Base-by-base conservation (phyloP, 2,329 filamentous ascomycete species). In the Penicillium expansum region DNA sequence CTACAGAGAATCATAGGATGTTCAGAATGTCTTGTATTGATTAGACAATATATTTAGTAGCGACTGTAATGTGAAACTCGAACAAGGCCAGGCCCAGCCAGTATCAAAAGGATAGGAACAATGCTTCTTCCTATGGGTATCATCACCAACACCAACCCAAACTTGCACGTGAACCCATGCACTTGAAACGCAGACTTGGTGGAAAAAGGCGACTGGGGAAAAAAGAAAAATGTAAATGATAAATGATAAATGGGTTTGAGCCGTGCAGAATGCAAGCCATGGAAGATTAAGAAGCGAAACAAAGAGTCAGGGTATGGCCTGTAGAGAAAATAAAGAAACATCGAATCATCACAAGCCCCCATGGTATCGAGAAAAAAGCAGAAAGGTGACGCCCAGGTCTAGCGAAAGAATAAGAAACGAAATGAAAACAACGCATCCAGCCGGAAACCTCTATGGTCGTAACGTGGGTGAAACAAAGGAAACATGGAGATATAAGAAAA, bases 361-460 rank as follows among this genome's bases (percentile, higher is more conserved):
- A 65, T 63, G 64, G 64, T 67, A 67, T 67, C 64, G 60, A 64
- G 37, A 55, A 60, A 64, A n/a, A 56, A 62, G 62, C 61, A 63
- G 63, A 69, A 52, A 58, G 44, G 60, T 52, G 66, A 69, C 67
- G 67, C 67, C 64, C 60, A 62, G 67, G 66, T 72, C 71, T 73
- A 73, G 64, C 69, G 71, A 74, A 69, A 70, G 69, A 69, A 71
- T 64, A 62, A 63, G 62, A 69, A 68, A 65, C 42, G 54, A 61
- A 67, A 60, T 55, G 38, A 57, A 60, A 59, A 65, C 59, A 69
- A 70, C 68, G 67, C 62, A 71, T 48, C 63, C 64, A 66, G 59
- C 67, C 69, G 65, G 65, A 41, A 65, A 71, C 70, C 70, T 75
- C 72, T 74, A 74, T 74, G 67, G 68, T 74, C 72, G 65, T 74